A percentile compares a stretch with the other conserved stretches of the same genome.
Evolutionary conservation across 1,284 basidiomycete species (phyloP).

Genomic region (Inonotus obliquus): DNA sequence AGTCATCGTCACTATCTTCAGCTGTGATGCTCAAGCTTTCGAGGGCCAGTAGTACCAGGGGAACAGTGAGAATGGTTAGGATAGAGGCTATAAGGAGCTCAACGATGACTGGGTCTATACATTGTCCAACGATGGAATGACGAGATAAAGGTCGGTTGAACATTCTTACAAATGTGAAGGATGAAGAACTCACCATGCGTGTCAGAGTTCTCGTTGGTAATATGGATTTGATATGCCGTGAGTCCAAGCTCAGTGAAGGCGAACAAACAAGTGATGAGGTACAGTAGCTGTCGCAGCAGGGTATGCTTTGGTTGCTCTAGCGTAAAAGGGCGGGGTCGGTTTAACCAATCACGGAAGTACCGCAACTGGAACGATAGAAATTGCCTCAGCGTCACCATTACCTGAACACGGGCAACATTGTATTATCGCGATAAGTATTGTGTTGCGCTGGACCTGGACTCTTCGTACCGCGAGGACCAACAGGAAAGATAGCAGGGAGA

Average conservation of each 20-base stretch:
- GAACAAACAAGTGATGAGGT: slow-evolving; percentile 2
- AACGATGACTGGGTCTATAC: slow-evolving; percentile 12
- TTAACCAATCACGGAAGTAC: too few relatives aligned
- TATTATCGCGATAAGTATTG: too few relatives aligned
- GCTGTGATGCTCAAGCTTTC: too few relatives aligned
- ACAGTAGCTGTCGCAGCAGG: not conserved
- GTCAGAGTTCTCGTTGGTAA: slow-evolving; percentile 19
- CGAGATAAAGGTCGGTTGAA: not conserved
- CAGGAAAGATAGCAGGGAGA: too few relatives aligned
- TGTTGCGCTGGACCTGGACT: too few relatives aligned
- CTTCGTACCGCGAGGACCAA: too few relatives aligned
- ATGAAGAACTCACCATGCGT: not conserved
- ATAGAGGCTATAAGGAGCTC: slow-evolving; percentile 18
- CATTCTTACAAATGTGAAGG: not conserved
- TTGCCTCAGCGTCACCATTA: too few relatives aligned
- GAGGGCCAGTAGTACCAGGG: not conserved
- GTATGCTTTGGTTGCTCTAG: too few relatives aligned
- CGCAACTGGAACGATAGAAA: too few relatives aligned
- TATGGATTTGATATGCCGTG: slow-evolving; percentile 15
- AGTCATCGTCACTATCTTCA: too few relatives aligned
- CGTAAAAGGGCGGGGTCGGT: too few relatives aligned
- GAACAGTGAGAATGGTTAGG: slow-evolving; percentile 18
- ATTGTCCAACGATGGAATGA: not conserved
- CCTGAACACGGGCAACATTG: too few relatives aligned
- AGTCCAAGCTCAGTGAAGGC: slow-evolving; percentile 14